These are phyloP conservation scores for Zychaea mexicana DNA, from an alignment of 371 early-diverging fungal genomes.

Conservation along the genomic window DNA sequence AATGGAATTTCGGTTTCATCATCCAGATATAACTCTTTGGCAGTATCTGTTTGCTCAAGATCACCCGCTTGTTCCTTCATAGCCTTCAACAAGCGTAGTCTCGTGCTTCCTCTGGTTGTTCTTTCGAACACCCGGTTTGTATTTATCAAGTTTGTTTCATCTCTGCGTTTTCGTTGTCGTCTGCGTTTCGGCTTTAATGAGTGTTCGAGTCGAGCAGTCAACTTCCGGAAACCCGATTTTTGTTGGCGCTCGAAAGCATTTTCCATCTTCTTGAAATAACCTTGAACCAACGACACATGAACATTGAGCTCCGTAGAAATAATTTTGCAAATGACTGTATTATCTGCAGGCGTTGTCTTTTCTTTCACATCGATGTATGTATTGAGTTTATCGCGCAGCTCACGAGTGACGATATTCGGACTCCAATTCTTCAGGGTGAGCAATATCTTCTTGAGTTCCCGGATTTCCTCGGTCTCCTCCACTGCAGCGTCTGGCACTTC, in stretches of 20 bases:
- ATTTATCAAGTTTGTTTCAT: background rate
- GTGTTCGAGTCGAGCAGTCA: conserved; percentile 5
- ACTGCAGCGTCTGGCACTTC: background rate
- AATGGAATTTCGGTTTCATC: background rate
- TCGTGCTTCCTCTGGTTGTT: background rate
- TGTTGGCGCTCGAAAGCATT: conserved; percentile 20
- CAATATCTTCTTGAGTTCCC: conserved; percentile 2
- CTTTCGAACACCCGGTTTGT: conserved; percentile 8
- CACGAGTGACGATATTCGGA: conserved; percentile 27
- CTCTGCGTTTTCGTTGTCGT: background rate
- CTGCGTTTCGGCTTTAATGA: background rate
- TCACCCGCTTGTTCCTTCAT: background rate
- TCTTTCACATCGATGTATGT: conserved; percentile 37
- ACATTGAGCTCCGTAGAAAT: conserved; percentile 36
- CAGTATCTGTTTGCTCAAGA: background rate
- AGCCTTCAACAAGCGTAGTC: background rate
- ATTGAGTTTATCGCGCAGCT: conserved; percentile 39
- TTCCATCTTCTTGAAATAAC: conserved; percentile 45
- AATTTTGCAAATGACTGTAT: conserved; percentile 29
- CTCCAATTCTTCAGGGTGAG: conserved; percentile 50
- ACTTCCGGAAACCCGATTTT: background rate
- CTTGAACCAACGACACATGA: conserved; percentile 33
- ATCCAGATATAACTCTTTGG: background rate
- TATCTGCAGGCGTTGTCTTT: conserved; percentile 38
- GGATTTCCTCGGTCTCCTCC: background rate